These are phyloP conservation scores for Phylloporus sp. DNA, from an alignment of 768 basidiomycete species.

Conservation along the genomic window DNA sequence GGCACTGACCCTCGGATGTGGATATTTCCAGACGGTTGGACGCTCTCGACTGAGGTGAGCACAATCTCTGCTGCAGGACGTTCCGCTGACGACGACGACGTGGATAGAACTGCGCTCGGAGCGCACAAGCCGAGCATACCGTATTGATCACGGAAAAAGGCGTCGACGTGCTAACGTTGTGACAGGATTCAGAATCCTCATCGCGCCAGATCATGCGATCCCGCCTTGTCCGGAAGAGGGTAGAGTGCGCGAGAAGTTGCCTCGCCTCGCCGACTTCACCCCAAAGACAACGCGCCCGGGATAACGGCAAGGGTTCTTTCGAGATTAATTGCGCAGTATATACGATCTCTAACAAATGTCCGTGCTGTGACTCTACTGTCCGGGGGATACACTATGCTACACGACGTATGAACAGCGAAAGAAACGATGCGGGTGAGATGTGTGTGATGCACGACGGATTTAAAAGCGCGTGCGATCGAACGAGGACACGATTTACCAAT, in stretches of 20 bases:
- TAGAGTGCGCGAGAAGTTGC: too few relatives aligned
- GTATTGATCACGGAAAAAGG: slow-evolving; percentile 76
- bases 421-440: not conserved
- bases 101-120: slow-evolving; percentile 78
- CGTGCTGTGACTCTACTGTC: not conserved
- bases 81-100: not conserved
- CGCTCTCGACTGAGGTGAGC: slow-evolving; percentile 77
- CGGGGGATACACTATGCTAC: slow-evolving; percentile 16
- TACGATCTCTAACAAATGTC: not conserved
- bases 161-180: slow-evolving; percentile 69
- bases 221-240: not conserved
- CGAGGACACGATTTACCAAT: slow-evolving; percentile 12
- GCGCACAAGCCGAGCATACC: slow-evolving; percentile 88
- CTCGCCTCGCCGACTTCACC: too few relatives aligned
- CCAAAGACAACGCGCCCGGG: too few relatives aligned
- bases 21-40: slow-evolving; percentile 93
- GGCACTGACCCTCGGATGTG: slow-evolving; percentile 62
- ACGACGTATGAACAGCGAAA: not conserved
- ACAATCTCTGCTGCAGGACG: not conserved
- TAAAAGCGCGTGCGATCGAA: too few relatives aligned
- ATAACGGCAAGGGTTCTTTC: not conserved
- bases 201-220: not conserved
- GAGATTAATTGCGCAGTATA: too few relatives aligned
- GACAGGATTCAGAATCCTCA: slow-evolving; percentile 9
- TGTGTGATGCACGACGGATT: too few relatives aligned